Base-by-base conservation (phyloP, 768 basidiomycete species). In the Phlebiopsis flavidoalba region DNA sequence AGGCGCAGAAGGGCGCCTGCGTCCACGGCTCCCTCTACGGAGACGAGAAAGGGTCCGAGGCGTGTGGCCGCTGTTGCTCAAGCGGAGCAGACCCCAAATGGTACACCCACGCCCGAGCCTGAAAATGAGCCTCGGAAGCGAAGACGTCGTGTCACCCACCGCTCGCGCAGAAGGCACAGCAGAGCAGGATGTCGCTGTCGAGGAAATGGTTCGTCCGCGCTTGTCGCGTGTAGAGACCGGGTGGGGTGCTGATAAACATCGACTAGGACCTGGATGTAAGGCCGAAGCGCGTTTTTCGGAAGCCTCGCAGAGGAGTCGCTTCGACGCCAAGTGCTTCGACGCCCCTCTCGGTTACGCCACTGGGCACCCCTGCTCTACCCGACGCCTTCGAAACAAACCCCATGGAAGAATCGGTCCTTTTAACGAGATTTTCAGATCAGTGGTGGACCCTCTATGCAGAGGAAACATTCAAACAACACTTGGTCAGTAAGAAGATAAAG, bases 401-500 rank as follows among this genome's bases (percentile, higher is more conserved):
- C 37, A 55, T 55, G 54, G 54, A 55, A n/a, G 54, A 55, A 14
- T 12, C 40, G 11, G 12, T 55, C 22, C 11, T 14, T 4, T 67
- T 68, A 46, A 65, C 69, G 22, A 66, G 65, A 49, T 65, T 66
- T 56, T 59, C 64, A 17, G 70, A 71, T 46, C 71, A 65, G n/a
- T 52, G 65, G 65, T 8, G 70, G 72, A 37, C 17, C 62, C 8
- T 49, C 60, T 19, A 47, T 54, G 53, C 66, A 63, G 31, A 66
- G 67, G 58, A 71, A 69, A 68, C 69, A 69, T 8, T 68, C 76
- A 51, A 76, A 66, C n/a, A 73, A 71, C 43, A 79, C 80, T 52
- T 90, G 89, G 88, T 82, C 84, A 3, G 82, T n/a, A 83, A 8
- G 82, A 84, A 37, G 89, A 92, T 66, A 85, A 84, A 76, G 77